Base-by-base conservation (phyloP, 768 basidiomycete genomes). In the Russula dissimulans region DNA sequence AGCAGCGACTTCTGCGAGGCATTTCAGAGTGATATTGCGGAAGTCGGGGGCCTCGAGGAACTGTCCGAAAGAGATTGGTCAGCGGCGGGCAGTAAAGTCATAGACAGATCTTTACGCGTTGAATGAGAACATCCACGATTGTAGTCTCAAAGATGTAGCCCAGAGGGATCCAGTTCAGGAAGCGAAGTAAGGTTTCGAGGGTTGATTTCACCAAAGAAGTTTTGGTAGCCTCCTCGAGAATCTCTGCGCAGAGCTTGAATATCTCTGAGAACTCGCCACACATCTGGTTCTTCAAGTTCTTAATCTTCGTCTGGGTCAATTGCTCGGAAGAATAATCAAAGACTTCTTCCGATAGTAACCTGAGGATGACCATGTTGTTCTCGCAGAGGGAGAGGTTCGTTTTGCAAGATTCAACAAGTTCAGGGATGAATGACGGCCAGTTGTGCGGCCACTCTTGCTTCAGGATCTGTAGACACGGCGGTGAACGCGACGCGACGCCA, bases 371-470 rank as follows among this genome's bases (percentile, higher is more conserved):
- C 97, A 99, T 99, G 77, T 99, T 99, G 81, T 99, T 99, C 77
- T 99, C 97, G 80, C 97, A 98, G 34, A 98, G 82, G 2, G 91
- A 86, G 43, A 97, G 83, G 71, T 94, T 97, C 45, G 91, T 92
- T 74, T 95, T 95, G 46, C 95, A 98, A 8, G 95, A 97, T 67
- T 94, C 88, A 60, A 98, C 94, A 48, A 98, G 89, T 73, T 98
- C 95, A 11, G 90, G 85, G 68, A 97, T 97, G 78, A 97, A 98
- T 22, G 82, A 90, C 36, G 95, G 95, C 97, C 97, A 99, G 69
- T 97, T 94, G 71, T 97, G 91, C 29, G 95, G 95, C 97, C 97
- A 99, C 72, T 97, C 97, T 78, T 98, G 97, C 75, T 98, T 99
- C 65, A 99, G 78, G 62, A 99, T 97, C 94, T 99, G 69, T 18